A percentile compares a stretch with the other conserved stretches of the same genome.
These are phyloP conservation scores for Silene noctiflora DNA, from an alignment of 179 eudicot genomes.

Conservation along the genomic window DNA sequence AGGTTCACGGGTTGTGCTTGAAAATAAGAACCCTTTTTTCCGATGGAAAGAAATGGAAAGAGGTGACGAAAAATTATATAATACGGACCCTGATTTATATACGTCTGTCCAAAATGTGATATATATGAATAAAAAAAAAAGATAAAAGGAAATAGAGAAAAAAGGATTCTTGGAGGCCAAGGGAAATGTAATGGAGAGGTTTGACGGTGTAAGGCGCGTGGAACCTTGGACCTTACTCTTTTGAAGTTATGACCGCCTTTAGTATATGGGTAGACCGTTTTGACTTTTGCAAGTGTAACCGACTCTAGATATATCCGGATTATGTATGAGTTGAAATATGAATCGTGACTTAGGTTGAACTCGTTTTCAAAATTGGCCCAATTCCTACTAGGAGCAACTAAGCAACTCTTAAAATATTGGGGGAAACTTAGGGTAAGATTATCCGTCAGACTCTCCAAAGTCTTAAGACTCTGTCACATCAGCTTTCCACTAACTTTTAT, in stretches of 20 bases:
- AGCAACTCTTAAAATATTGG: too few species aligned
- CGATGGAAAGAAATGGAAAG: too few species aligned
- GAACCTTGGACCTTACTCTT: not conserved
- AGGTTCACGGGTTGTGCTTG: conserved; percentile 20
- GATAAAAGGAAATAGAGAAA: not conserved
- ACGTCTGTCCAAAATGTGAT: not conserved
- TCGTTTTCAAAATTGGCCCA: too few species aligned
- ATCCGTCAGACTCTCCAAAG: too few species aligned
- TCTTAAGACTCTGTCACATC: too few species aligned
- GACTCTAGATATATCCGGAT: not conserved
- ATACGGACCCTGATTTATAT: not conserved
- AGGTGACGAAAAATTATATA: not conserved
- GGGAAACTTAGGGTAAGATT: too few species aligned
- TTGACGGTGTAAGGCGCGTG: not conserved
- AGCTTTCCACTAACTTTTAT: too few species aligned
- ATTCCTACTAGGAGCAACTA: too few species aligned
- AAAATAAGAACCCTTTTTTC: conserved; percentile 3
- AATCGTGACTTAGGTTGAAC: too few species aligned
- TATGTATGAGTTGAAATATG: too few species aligned
- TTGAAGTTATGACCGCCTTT: not conserved
- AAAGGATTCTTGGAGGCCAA: conserved; percentile 26
- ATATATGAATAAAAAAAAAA: too few species aligned
- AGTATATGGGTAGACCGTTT: not conserved
- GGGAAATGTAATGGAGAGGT: not conserved
- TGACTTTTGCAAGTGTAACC: not conserved